Evolutionary conservation across 169 alveolate species (phyloP).

Genomic region (Eimeria sp.): DNA sequence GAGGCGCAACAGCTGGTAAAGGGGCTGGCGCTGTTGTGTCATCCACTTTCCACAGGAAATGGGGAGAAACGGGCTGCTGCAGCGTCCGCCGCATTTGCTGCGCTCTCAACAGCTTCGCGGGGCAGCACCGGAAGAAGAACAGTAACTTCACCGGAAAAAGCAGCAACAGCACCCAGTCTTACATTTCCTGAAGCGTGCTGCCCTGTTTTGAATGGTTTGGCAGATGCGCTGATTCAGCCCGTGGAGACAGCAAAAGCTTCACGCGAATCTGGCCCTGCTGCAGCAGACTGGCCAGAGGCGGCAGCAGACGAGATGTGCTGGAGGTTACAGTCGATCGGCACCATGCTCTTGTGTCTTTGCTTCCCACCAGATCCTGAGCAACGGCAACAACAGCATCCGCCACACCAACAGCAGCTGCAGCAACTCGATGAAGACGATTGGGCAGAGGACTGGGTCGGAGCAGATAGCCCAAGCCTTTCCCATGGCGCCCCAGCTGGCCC

Average conservation of each 20-base stretch:
- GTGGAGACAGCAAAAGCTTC: slow-evolving; percentile 29
- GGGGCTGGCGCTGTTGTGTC: slow-evolving; percentile 32
- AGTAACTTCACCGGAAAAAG: not conserved
- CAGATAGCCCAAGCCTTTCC: slow-evolving; percentile 1
- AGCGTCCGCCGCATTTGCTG: slow-evolving; percentile 50
- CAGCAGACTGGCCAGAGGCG: not conserved
- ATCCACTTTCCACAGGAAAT: not conserved
- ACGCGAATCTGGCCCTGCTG: slow-evolving; percentile 9
- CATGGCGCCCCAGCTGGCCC: slow-evolving; percentile 7
- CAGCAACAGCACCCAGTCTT: not conserved
- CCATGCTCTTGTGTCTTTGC: slow-evolving; percentile 17
- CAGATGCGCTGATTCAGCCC: slow-evolving; percentile 55
- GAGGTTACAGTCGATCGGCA: slow-evolving; percentile 1
- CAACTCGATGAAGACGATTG: not conserved
- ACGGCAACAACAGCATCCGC: not conserved
- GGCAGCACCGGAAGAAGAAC: not conserved
- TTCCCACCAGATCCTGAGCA: slow-evolving; percentile 13
- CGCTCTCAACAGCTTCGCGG: slow-evolving; percentile 25
- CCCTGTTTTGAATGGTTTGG: not conserved
- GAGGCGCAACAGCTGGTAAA: not conserved
- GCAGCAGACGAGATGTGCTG: slow-evolving; percentile 31
- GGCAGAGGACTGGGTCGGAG: slow-evolving; percentile 42
- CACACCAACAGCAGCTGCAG: slow-evolving; percentile 43
- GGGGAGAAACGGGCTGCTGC: not conserved
- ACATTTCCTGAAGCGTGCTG: not conserved